phyloP scores from a whole-genome alignment of 306 rosid genomes.

The Vicia sativa region DNA sequence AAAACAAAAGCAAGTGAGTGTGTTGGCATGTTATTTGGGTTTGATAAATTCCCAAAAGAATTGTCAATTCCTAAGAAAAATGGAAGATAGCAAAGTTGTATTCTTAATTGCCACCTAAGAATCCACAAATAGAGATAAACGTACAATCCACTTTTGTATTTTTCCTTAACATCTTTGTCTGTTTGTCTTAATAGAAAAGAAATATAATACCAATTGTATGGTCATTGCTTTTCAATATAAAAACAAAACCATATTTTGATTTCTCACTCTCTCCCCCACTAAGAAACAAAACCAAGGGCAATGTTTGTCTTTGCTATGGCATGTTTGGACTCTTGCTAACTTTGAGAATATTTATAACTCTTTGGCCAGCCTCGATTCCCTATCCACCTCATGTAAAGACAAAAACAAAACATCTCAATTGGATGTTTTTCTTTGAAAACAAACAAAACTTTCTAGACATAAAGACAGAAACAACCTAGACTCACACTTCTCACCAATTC shows the following conservation, averaged over 20 bases:
- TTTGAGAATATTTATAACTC: constrained; percentile 56
- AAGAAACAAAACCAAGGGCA: constrained; percentile 60
- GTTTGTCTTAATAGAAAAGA: constrained; percentile 56
- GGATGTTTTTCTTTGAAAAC: constrained; percentile 26
- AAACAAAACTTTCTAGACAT: constrained; percentile 33
- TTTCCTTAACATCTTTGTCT: constrained; percentile 54
- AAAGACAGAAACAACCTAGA: constrained; percentile 27
- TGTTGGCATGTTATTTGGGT: constrained; percentile 29
- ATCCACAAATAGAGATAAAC: constrained; percentile 62
- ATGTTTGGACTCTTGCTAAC: constrained; percentile 60
- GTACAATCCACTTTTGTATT: constrained; percentile 56
- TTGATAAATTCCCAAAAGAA: constrained; percentile 40
- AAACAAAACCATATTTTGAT: constrained; percentile 63
- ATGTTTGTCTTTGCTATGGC: constrained; percentile 77
- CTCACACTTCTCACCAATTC: constrained; percentile 54
- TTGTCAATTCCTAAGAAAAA: constrained; percentile 40
- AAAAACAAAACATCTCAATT: constrained; percentile 47
- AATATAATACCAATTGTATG: constrained; percentile 66
- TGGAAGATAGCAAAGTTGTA: constrained; percentile 21
- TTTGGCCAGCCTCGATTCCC: constrained; percentile 69
- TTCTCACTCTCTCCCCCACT: constrained; percentile 61
- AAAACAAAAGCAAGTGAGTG: constrained; percentile 13
- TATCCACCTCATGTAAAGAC: constrained; percentile 65
- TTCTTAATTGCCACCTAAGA: constrained; percentile 49
- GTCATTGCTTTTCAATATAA: constrained; percentile 50